phyloP scores from a whole-genome alignment of 495 filamentous ascomycete species.

The Penicillium chermesinum region DNA sequence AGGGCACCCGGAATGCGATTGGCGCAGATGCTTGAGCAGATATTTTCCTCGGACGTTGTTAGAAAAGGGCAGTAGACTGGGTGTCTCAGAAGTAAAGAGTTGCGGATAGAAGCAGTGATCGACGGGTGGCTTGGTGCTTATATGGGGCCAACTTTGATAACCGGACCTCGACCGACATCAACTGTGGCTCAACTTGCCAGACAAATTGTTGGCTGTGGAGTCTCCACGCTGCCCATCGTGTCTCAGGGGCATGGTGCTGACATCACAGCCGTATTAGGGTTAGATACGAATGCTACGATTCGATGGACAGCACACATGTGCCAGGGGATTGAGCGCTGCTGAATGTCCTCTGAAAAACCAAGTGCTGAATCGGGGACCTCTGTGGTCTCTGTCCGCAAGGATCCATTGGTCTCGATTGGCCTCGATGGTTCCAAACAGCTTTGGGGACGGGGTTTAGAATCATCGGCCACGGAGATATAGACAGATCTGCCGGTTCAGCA shows the following conservation, averaged over 20 bases:
- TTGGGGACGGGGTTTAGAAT: too few species aligned
- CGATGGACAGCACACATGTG: background rate
- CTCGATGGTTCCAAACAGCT: too few species aligned
- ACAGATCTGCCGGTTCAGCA: too few species aligned
- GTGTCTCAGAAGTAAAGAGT: constrained; percentile 13
- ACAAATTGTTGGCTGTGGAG: background rate
- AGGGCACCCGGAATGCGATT: too few species aligned
- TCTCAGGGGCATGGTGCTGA: too few species aligned
- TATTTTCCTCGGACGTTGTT: background rate
- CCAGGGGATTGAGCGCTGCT: background rate
- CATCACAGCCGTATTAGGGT: too few species aligned
- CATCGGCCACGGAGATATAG: too few species aligned
- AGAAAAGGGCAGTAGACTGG: constrained; percentile 3
- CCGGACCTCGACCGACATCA: background rate
- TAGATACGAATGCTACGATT: background rate
- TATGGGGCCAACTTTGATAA: background rate
- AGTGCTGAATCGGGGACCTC: too few species aligned
- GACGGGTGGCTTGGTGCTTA: constrained; percentile 1
- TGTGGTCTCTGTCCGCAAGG: too few species aligned
- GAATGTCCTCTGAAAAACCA: background rate
- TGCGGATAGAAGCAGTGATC: constrained; percentile 12
- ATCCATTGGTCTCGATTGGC: too few species aligned
- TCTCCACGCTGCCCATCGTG: too few species aligned
- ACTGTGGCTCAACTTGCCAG: background rate
- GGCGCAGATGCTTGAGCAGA: background rate